Evolutionary conservation across 257 asterid genomes (phyloP), one percentile per base, ranked within the genome.

Genomic region (Mentha longifolia): DNA sequence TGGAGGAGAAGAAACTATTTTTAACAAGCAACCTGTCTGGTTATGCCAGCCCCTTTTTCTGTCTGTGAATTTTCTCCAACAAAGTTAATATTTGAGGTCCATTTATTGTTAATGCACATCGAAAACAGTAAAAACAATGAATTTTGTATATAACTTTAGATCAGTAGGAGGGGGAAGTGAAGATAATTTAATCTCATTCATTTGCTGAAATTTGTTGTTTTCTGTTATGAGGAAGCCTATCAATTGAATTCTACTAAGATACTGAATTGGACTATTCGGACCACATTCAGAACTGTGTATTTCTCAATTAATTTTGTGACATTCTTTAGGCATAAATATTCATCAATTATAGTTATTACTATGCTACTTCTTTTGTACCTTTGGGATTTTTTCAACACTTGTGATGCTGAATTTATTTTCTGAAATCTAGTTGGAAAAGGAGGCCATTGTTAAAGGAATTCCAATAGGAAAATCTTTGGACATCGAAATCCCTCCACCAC

Each of bases 401-500:
- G 64, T 33, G 72, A 41, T 14, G 25, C 70, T 41, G 3, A 60
- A 51, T 28, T 69, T 76, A 31, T 71, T 72, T 77, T 74, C 35
- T 74, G 49, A 72, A 49, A 78, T 75, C 59, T 91, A 94, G 99
- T 75, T 94, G 84, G 97, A 94, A 80, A 94, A 94, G 87, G 97
- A 91, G 84, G 96, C 99, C 71, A 69, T 61, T 65, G 79, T 74
- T 39, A 94, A 88, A 80, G 99, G 97, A 78, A 89, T 85, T 77
- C 92, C 94, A 22, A 49, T 79, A 37, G 94, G 93, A 52, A 88
- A 88, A 59, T 82, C 90, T 63, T 88, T 85, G 57, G 96, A 94
- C 86, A 94, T 94, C 71, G 96, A 91, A 74, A 94, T 94, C 81
- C 99, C 99, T 76, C 99, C 99, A 58, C 97, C 99, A 67, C 87